phyloP scores from a whole-genome alignment of 2,329 filamentous ascomycete genomes.

The Diaporthe velutina region DNA sequence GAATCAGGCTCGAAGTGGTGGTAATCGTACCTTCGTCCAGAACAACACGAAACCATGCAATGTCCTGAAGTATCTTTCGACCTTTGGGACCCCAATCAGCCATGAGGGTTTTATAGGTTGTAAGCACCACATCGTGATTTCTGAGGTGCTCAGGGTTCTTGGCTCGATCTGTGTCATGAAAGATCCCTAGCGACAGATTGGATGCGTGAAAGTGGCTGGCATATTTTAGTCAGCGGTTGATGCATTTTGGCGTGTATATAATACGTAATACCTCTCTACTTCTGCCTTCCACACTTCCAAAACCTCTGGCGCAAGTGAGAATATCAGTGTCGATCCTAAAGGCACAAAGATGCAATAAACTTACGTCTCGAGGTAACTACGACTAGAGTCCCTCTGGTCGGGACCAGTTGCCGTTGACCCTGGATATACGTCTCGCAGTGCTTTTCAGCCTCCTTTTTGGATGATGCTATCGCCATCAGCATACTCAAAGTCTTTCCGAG shows the following conservation, averaged over 20 bases:
- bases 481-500: background rate
- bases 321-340: background rate
- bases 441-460: background rate
- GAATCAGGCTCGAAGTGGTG: accelerated
- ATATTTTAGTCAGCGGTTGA: background rate
- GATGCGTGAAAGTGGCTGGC: background rate
- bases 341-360: too few relatives aligned
- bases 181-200: background rate
- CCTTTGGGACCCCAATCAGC: background rate
- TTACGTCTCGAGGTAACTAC: background rate
- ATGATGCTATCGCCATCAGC: background rate
- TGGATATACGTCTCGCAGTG: background rate
- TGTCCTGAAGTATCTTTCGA: background rate
- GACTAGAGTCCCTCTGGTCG: background rate
- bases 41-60: background rate
- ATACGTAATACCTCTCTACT: background rate
- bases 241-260: background rate
- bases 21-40: background rate
- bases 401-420: background rate
- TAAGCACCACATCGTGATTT: background rate
- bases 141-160: background rate
- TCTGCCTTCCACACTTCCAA: background rate
- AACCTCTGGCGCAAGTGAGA: background rate
- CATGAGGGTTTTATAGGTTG: background rate
- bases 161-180: background rate